Evolutionary conservation across 257 asterid species (phyloP).

Genomic region (Fraxinus cuspidata): DNA sequence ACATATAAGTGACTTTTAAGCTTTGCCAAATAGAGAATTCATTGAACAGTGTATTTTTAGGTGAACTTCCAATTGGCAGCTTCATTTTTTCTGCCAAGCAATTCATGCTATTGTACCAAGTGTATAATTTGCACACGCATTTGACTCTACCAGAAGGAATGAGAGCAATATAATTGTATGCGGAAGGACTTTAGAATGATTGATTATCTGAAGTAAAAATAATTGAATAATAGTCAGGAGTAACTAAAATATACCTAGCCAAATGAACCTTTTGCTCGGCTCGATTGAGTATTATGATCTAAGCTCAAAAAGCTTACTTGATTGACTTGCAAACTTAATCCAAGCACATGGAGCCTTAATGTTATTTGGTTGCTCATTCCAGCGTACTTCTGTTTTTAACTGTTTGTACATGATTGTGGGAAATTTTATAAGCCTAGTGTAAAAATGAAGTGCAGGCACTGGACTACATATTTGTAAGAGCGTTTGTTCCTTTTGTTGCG

Average conservation of each 20-base stretch:
- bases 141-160: neutral
- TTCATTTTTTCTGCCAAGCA: neutral
- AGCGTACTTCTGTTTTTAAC: neutral
- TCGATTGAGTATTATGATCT: neutral
- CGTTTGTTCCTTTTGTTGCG: slow-evolving; percentile 68
- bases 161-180: neutral
- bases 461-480: slow-evolving; percentile 78
- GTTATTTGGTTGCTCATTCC: neutral
- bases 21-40: neutral
- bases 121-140: neutral
- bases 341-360: neutral
- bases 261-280: neutral
- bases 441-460: slow-evolving; percentile 60
- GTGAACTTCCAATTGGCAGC: neutral
- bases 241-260: neutral
- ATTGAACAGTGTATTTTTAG: neutral
- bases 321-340: neutral
- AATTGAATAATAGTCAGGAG: neutral
- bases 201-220: neutral
- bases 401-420: neutral
- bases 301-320: neutral
- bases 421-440: neutral
- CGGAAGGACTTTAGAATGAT: neutral
- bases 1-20: neutral
- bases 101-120: neutral